phyloP scores from a whole-genome alignment of 306 rosid species.

The Delonix regia region DNA sequence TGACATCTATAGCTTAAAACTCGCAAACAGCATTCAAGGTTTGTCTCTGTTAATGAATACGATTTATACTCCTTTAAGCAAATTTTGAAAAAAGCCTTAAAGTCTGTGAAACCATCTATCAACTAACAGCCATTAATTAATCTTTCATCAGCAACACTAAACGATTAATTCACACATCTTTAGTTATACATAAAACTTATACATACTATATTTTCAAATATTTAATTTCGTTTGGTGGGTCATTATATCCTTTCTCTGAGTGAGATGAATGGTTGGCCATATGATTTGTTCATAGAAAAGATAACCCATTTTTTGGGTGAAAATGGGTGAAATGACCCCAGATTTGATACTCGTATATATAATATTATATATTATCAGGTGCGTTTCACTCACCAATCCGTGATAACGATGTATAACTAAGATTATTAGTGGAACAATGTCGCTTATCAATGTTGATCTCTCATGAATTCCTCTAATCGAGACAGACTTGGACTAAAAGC shows the following conservation, averaged over 20 bases:
- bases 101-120: background rate
- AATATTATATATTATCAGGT: background rate
- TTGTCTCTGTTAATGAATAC: constrained; percentile 13
- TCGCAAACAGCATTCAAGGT: constrained; percentile 41
- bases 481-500: constrained; percentile 40
- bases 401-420: constrained; percentile 28
- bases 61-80: constrained; percentile 29
- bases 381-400: background rate
- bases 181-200: background rate
- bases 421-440: constrained; percentile 27
- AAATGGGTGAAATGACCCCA: background rate
- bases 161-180: background rate
- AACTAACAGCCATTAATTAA: constrained; percentile 20
- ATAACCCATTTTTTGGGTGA: background rate
- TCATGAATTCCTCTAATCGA: constrained; percentile 18
- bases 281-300: background rate
- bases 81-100: constrained; percentile 18
- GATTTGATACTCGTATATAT: background rate
- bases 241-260: background rate
- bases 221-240: background rate
- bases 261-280: background rate
- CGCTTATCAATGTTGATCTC: background rate
- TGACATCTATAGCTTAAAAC: constrained; percentile 45
- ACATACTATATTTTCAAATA: no score
- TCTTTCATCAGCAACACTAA: background rate